phyloP scores from a whole-genome alignment of 441 rosid genomes.

The Erodium texanum region DNA sequence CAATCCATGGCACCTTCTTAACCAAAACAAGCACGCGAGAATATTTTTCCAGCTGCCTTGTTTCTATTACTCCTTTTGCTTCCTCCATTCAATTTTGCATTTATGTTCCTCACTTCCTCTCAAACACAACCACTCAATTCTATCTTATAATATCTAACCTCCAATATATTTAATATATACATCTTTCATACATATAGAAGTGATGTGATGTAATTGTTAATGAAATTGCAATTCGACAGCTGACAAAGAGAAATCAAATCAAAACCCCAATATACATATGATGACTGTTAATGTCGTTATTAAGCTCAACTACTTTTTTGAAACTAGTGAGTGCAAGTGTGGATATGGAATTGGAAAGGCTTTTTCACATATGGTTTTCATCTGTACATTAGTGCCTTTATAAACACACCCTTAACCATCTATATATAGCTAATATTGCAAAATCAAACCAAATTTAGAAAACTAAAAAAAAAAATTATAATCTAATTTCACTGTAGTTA shows the following conservation, averaged over 20 bases:
- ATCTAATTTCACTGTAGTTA: neutral
- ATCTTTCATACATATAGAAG: no score
- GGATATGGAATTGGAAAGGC: no score
- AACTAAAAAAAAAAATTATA: no score
- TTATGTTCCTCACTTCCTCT: neutral
- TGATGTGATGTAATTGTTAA: no score
- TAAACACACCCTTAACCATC: neutral
- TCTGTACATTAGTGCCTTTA: neutral
- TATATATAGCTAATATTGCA: neutral
- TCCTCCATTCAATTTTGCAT: neutral
- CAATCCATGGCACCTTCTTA: neutral
- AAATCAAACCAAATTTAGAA: no score
- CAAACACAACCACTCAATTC: neutral
- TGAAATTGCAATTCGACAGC: neutral
- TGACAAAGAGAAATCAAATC: no score
- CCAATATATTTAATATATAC: no score
- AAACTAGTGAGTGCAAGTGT: no score
- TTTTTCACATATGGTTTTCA: neutral
- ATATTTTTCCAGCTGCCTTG: neutral
- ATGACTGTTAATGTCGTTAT: no score
- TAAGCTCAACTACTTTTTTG: no score
- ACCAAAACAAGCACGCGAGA: neutral
- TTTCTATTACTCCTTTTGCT: neutral
- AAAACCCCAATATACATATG: no score
- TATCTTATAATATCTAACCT: neutral